Base-by-base conservation (phyloP, 202 grass and related monocot genomes). In the Setaria italica region DNA sequence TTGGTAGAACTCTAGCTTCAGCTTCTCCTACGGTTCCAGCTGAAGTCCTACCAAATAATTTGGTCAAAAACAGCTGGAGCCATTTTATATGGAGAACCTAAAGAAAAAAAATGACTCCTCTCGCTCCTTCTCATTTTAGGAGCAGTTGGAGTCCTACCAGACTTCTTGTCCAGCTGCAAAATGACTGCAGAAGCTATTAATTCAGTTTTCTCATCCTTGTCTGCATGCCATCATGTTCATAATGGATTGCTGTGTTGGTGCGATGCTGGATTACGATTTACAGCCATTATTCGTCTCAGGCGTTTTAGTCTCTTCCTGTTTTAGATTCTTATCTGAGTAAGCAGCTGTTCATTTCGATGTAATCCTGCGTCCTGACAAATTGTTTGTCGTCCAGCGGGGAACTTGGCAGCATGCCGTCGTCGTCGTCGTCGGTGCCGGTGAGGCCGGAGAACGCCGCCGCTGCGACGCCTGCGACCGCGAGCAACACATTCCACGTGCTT, bases 401-500 rank as follows among this genome's bases (percentile, higher is more conserved):
- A 16, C 41, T 19, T 19, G 16, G 33, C 33, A 54, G 15, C 46
- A 86, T 80, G 76, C 43, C 77, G 60, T 67, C 85, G 9, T 66
- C 77, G 5, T 65, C 76, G 35, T 16, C 77, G 20, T 7, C 82
- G 30, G 11, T 33, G 20, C 32, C 51, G 5, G n/a, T 4, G 32
- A 70, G 78, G 48, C 2, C 39, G 5, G 79, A 82, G 11, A 72
- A 47, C 19, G 67, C 1, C 47, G 29, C 53, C 12, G 20, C 21
- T 35, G 39, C 4, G 39, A 5, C 51, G 9, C 32, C 57, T 21
- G 2, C 72, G 11, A 4, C 62, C 1, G 17, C 9, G 14, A 59
- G 37, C 39, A 67, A 42, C 79, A 46, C 84, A 11, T 86, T 90
- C 50, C 79, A 86, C 84, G 84, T 86, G 41, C 59, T 90, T 13